Base-by-base conservation (phyloP, 2,329 filamentous ascomycete genomes). In the Ilyonectria mors-panacis region DNA sequence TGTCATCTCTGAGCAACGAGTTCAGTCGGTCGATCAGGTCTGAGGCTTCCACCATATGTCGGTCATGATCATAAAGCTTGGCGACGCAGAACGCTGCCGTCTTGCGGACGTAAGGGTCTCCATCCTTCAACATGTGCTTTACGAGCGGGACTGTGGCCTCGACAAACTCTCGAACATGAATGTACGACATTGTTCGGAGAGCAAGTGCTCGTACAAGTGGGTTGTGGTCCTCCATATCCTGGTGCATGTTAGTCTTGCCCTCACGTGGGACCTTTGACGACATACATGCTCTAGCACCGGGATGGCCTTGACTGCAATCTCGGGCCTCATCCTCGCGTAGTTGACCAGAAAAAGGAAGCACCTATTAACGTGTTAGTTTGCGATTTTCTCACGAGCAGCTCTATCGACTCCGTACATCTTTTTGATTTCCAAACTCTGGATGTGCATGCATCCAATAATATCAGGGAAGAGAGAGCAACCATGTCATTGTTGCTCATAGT, bases 401-500 rank as follows among this genome's bases (percentile, higher is more conserved):
- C 5, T 17, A 8, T 23, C 17, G 47, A 79, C 89, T 21, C 21
- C 72, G 74, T 85, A 98, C 96, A 99, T 99, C 87, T 99, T 99
- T 89, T 99, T 99, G 83, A 99, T 98, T 83, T 99, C 96, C 80
- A 99, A 85, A 76, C 93, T 97, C 59, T 92, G 92, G 69, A 99
- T 93, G 75, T 93, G 91, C 96, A 99, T 99, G 86, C 95, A 98
- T 70, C 87, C 91, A 75, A 99, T 93, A 67, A 99, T 93, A 79
- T 99, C 96, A 19, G 95, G 94, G 76, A 99, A 99, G 59, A 99
- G 59, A 99, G 86, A 44, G 94, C 94, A 62, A 98, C 93, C 96
- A 99, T 99, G 82, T 99, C 96, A 79, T 98, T 99, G 84, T 99
- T 99, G 89, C 95, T 98, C 96, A 99, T 99, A 72, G 96, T 99